Evolutionary conservation across 192 early-diverging fungal genomes (phyloP).

Genomic region (Spizellomyces punctatus): DNA sequence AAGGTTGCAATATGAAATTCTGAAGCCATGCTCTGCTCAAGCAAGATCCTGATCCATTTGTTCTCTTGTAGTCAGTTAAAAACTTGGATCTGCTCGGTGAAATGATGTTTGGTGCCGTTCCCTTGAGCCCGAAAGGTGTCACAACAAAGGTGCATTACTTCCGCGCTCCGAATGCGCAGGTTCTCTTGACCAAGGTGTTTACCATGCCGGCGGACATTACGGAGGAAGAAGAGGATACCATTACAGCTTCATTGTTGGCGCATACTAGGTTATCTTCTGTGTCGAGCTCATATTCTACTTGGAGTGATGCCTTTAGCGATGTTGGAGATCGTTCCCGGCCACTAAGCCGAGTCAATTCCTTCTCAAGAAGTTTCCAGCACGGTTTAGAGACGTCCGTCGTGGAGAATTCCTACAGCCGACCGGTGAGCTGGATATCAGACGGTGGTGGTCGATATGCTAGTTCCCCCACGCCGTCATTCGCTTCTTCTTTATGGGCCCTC

Average conservation of each 20-base stretch:
- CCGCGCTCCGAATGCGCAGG: conserved; percentile 30
- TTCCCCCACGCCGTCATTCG: neutral
- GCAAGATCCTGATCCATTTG: too few relatives aligned
- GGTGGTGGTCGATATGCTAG: neutral
- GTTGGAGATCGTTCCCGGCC: neutral
- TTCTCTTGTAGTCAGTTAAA: neutral
- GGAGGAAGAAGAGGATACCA: conserved; percentile 28
- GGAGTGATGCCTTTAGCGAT: conserved; percentile 15
- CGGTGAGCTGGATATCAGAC: neutral
- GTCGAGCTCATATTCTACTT: conserved; percentile 24
- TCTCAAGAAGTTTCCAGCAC: conserved; percentile 1
- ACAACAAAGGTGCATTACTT: conserved; percentile 35
- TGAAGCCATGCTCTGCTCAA: too few relatives aligned
- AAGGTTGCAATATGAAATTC: too few relatives aligned
- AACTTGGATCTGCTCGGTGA: conserved; percentile 36
- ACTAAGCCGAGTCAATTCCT: neutral
- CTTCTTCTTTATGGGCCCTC: conserved; percentile 1
- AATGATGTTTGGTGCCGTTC: conserved; percentile 37
- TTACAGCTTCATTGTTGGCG: neutral
- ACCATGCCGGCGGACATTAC: conserved; percentile 18
- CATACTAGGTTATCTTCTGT: conserved; percentile 26
- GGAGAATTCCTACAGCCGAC: conserved; percentile 1
- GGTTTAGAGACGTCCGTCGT: neutral
- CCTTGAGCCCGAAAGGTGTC: conserved; percentile 23
- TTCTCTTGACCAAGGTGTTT: conserved; percentile 34